phyloP scores from a whole-genome alignment of 1,139 yeast species.

The Taphrina wiesneri region DNA sequence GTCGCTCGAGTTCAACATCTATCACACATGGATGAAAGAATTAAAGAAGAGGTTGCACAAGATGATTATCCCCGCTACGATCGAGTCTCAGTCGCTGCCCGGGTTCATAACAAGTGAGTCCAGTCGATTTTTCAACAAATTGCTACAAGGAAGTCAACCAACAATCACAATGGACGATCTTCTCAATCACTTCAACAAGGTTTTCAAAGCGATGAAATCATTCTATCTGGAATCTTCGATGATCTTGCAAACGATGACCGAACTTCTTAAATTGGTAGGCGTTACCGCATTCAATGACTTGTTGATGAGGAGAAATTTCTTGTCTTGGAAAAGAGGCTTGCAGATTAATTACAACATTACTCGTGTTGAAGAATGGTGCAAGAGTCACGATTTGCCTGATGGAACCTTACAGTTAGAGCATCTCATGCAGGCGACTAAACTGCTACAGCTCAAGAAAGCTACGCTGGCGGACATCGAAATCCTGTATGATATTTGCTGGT shows the following conservation, averaged over 20 bases:
- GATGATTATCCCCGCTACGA: constrained; percentile 91
- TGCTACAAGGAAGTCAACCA: constrained; percentile 61
- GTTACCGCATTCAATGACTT: constrained; percentile 94
- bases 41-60: constrained; percentile 87
- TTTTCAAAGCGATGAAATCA: constrained; percentile 91
- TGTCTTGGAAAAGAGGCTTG: constrained; percentile 97
- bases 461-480: constrained; percentile 86
- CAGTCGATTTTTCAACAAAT: constrained; percentile 79
- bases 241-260: constrained; percentile 80
- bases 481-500: constrained; percentile 91
- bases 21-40: constrained; percentile 97
- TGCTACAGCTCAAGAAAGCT: constrained; percentile 70
- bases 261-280: constrained; percentile 81
- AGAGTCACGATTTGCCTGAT: constrained; percentile 86
- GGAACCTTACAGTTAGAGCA: constrained; percentile 87
- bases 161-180: constrained; percentile 94
- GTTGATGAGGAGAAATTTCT: constrained; percentile 89
- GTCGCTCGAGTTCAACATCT: constrained; percentile 86
- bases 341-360: constrained; percentile 96
- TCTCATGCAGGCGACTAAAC: constrained; percentile 88
- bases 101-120: constrained; percentile 92
- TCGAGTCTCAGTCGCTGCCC: constrained; percentile 89
- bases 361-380: constrained; percentile 97
- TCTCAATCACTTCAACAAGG: constrained; percentile 82
- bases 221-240: constrained; percentile 85